phyloP scores from a whole-genome alignment of 495 filamentous ascomycete species.

The Terfezia claveryi region DNA sequence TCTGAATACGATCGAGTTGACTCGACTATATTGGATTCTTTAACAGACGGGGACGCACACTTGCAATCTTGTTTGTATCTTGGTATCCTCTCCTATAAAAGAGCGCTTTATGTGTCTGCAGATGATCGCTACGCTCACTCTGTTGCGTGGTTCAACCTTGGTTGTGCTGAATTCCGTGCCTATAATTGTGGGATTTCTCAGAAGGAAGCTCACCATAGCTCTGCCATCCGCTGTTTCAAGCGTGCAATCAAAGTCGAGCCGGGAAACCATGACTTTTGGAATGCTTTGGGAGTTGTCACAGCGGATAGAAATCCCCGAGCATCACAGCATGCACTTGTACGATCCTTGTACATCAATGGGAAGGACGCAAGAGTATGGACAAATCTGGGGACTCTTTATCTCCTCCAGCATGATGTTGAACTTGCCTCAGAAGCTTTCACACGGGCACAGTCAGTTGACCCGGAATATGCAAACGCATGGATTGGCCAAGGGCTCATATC shows the following conservation, averaged over 20 bases:
- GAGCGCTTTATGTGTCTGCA: conserved; percentile 49
- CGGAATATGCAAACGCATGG: conserved; percentile 83
- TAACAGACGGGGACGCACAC: conserved; percentile 21
- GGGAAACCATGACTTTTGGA: conserved; percentile 94
- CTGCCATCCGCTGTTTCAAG: conserved; percentile 84
- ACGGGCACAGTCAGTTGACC: conserved; percentile 77
- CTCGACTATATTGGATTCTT: conserved; percentile 26
- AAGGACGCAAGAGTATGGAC: conserved; percentile 63
- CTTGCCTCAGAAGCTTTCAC: conserved; percentile 78
- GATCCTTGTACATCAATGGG: conserved; percentile 83
- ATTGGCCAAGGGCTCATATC: conserved; percentile 78
- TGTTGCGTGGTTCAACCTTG: conserved; percentile 89
- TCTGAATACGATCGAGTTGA: conserved; percentile 50
- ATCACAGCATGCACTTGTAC: conserved; percentile 83
- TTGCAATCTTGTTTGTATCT: conserved; percentile 31
- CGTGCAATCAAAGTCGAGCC: conserved; percentile 87
- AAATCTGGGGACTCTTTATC: conserved; percentile 69
- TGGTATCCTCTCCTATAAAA: conserved; percentile 67
- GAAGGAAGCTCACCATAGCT: conserved; percentile 29
- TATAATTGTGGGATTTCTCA: conserved; percentile 27
- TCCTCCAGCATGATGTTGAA: conserved; percentile 58
- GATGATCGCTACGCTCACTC: conserved; percentile 77
- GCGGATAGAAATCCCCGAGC: conserved; percentile 64
- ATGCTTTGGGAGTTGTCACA: conserved; percentile 77
- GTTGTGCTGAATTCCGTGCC: conserved; percentile 73